Evolutionary conservation across 2,329 filamentous ascomycete species (phyloP).

Genomic region (Golovinomyces cichoracearum): DNA sequence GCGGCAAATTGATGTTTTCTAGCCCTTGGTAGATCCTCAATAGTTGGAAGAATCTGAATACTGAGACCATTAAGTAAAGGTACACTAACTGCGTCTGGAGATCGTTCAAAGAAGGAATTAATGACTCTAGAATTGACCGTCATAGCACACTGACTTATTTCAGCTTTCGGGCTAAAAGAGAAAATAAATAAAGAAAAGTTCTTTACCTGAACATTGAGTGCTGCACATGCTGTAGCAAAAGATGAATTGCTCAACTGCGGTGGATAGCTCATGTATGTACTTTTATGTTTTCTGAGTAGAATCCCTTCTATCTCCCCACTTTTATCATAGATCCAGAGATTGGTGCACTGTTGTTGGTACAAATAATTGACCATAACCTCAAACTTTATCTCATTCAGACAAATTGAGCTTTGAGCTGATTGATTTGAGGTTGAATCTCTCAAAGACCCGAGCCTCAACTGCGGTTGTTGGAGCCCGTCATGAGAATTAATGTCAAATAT

Average conservation of each 20-base stretch:
- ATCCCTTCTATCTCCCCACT: constrained; percentile 46
- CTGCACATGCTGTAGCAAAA: constrained; percentile 36
- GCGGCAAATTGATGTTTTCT: constrained; percentile 61
- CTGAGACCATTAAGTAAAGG: constrained; percentile 52
- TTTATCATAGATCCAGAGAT: constrained; percentile 47
- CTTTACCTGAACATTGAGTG: constrained; percentile 45
- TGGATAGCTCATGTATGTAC: constrained; percentile 49
- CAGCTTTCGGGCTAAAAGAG: constrained; percentile 2
- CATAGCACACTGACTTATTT: constrained; percentile 37
- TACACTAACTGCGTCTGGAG: constrained; percentile 46
- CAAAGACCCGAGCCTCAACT: constrained; percentile 23
- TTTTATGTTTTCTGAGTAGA: constrained; percentile 38
- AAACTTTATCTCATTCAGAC: constrained; percentile 49
- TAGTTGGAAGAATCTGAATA: constrained; percentile 46
- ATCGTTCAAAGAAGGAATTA: constrained; percentile 50
- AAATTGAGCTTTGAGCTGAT: constrained; percentile 24
- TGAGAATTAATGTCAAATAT: constrained; percentile 16
- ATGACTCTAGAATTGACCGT: constrained; percentile 59
- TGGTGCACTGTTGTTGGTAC: constrained; percentile 52
- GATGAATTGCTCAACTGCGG: constrained; percentile 33
- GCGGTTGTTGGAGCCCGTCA: constrained; percentile 24
- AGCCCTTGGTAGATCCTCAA: constrained; percentile 42
- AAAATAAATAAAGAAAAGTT: neutral
- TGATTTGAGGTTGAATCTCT: constrained; percentile 25
- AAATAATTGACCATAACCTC: constrained; percentile 67